These are phyloP conservation scores for Microstegium vimineum DNA, from an alignment of 176 grass and related monocot species.

Conservation along the genomic window DNA sequence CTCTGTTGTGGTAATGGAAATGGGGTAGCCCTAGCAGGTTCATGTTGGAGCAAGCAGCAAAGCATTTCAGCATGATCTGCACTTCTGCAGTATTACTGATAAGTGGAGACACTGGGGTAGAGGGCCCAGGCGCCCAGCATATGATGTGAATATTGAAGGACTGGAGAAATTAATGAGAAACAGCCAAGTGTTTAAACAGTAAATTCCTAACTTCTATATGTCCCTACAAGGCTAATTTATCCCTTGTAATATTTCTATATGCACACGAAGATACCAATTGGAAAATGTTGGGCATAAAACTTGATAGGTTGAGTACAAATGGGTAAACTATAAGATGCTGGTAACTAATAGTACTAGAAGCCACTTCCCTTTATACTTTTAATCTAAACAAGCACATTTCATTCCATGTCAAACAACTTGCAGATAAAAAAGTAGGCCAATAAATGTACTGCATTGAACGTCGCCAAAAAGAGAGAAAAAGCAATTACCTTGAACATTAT, in stretches of 20 bases:
- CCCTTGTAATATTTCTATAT: neutral
- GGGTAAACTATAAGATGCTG: neutral
- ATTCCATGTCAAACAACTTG: constrained; percentile 4
- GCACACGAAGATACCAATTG: neutral
- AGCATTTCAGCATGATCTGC: neutral
- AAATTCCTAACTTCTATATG: neutral
- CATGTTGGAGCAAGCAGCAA: neutral
- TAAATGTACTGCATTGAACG: neutral
- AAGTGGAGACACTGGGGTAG: neutral
- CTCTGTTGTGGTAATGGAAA: neutral
- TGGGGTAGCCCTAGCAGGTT: neutral
- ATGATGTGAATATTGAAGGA: neutral
- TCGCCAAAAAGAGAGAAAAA: neutral
- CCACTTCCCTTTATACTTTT: neutral
- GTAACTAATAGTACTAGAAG: neutral
- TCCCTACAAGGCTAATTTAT: neutral
- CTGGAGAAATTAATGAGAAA: neutral
- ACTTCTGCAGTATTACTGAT: neutral
- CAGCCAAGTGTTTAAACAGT: neutral
- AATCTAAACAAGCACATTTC: constrained; percentile 6
- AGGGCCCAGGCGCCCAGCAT: neutral
- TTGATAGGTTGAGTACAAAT: neutral
- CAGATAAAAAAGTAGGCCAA: neutral
- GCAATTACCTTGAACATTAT: constrained; percentile 97
- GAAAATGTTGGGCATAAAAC: neutral